These are phyloP conservation scores for Gossypium sturtianum DNA, from an alignment of 345 rosid genomes.

Conservation along the genomic window DNA sequence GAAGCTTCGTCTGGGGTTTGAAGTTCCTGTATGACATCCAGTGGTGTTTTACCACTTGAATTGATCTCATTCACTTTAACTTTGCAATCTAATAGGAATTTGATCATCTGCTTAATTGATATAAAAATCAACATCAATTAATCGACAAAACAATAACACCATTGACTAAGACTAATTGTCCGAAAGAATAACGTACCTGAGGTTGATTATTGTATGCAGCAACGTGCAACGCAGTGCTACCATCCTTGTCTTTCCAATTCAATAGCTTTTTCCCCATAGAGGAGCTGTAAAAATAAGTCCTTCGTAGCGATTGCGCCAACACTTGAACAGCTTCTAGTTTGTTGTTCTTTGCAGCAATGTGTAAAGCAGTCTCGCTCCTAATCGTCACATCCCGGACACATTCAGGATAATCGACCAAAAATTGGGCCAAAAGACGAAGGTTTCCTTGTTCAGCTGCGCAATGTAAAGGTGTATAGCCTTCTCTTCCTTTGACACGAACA, in stretches of 20 bases:
- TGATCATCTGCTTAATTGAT: neutral
- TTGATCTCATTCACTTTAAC: neutral
- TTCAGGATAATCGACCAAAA: neutral
- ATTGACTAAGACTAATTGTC: no score
- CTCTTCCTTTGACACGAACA: slow-evolving; percentile 5
- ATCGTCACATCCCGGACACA: neutral
- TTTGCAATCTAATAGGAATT: neutral
- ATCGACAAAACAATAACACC: no score
- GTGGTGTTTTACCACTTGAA: neutral
- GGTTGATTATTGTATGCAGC: slow-evolving; percentile 19
- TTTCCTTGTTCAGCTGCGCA: neutral
- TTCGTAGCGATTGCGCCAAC: neutral
- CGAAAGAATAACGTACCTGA: slow-evolving; percentile 6
- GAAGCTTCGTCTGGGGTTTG: neutral
- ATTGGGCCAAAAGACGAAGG: neutral
- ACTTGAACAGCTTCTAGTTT: neutral
- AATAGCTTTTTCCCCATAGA: neutral
- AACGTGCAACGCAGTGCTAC: slow-evolving; percentile 23
- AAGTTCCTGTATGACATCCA: neutral
- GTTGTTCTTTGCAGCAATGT: neutral
- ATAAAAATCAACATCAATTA: neutral
- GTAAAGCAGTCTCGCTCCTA: neutral
- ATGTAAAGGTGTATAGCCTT: neutral
- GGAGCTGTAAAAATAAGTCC: neutral
- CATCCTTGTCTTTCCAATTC: slow-evolving; percentile 23